A percentile compares a stretch with the other conserved stretches of the same genome.
phyloP scores from a whole-genome alignment of 1,139 yeast species.

The Candida sanyaensis region DNA sequence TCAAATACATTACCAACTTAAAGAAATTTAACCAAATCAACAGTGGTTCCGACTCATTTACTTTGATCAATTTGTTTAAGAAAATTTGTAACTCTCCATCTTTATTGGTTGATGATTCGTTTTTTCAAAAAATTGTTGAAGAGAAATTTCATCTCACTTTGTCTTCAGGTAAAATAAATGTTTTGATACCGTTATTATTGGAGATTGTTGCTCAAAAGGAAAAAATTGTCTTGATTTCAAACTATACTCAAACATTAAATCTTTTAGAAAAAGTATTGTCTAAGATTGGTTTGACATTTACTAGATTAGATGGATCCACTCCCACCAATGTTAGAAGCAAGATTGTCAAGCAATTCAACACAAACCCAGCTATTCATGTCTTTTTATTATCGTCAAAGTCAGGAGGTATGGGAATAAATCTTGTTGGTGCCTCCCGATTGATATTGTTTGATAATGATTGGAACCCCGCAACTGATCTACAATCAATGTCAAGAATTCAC shows the following conservation, averaged over 20 bases:
- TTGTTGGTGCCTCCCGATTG: constrained; percentile 87
- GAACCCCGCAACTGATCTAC: constrained; percentile 93
- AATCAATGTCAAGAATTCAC: constrained; percentile 95
- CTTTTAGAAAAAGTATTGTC: constrained; percentile 61
- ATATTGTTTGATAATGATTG: constrained; percentile 87
- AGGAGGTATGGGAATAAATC: constrained; percentile 92
- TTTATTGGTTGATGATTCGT: constrained; percentile 48
- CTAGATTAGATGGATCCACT: constrained; percentile 84
- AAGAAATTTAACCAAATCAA: constrained; percentile 9
- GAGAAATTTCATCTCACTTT: constrained; percentile 9
- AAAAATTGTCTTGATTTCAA: constrained; percentile 84
- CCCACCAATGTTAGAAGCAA: constrained; percentile 63
- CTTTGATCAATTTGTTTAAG: constrained; percentile 72
- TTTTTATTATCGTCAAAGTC: constrained; percentile 86
- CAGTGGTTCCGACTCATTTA: constrained; percentile 49
- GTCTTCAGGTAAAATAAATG: constrained; percentile 58
- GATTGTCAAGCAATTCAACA: constrained; percentile 72
- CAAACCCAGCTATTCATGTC: constrained; percentile 47
- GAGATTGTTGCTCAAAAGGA: constrained; percentile 50
- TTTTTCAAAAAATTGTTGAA: constrained; percentile 24
- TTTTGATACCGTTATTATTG: constrained; percentile 54
- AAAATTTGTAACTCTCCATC: constrained; percentile 86
- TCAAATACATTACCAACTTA: constrained; percentile 42
- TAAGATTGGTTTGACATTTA: constrained; percentile 50
- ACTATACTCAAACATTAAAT: constrained; percentile 86